Base-by-base conservation (phyloP, 257 asterid species). In the Nicotiana otophora region DNA sequence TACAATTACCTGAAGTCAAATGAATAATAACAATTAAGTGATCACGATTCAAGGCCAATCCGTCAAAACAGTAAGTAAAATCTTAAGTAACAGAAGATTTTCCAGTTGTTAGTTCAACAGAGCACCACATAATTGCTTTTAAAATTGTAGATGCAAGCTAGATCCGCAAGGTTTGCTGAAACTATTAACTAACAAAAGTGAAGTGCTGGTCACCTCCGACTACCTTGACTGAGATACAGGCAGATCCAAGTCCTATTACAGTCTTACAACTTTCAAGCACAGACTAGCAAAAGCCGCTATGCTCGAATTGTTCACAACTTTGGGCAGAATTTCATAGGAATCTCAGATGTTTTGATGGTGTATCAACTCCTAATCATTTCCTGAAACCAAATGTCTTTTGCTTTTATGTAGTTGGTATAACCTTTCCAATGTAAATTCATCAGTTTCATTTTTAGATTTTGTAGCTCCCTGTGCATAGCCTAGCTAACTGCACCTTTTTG, bases 1-100 rank as follows among this genome's bases (percentile, higher is more conserved):
- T 77, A 94, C 84, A 84, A 96, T 88, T 82, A 96, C 83, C 99
- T 96, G 92, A 88, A 89, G 80, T 83, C 54, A 83, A 84, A 86
- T 81, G 84, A 82, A 58, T 3, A 2, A 48, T 11, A 48, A 26
- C 42, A 20, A 51, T 15, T 7, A 51, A 48, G 46, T 5, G 80
- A 51, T 51, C 46, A 51, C 28, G 10, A 51, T 75, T 75, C 80
- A 51, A 62, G 55, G 48, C n/a, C 61, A 26, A 28, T 54, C 83
- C 10, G n/a, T 28, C 83, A 68, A 79, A 82, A 72, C 39, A 46
- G 16, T 26, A 51, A 75, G 63, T 16, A 31, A 48, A 39, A 26
- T 10, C 51, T 42, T 42, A 42, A 42, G 51, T 9, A 42, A 42
- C 51, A 42, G 46, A 48, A 1, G 46, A 51, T 7, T 26, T 51